Evolutionary conservation across 1,139 yeast genomes (phyloP).

Genomic region (Debaryomyces subglobosus): DNA sequence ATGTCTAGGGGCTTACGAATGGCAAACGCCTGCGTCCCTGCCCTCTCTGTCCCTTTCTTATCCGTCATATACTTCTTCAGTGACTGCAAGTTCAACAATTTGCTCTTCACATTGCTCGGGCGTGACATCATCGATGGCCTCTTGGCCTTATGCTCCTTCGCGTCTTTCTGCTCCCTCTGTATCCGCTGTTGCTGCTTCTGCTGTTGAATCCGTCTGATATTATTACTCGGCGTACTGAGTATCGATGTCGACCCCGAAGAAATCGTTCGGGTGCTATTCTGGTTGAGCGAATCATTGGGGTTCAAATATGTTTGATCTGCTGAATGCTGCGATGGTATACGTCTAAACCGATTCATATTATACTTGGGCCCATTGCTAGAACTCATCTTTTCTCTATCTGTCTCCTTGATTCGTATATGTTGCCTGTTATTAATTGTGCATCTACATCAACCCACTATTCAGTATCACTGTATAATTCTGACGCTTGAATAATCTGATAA

Average conservation of each 20-base stretch:
- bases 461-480: background rate
- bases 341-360: conserved; percentile 12
- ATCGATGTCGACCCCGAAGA: conserved; percentile 37
- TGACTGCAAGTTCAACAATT: conserved; percentile 35
- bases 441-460: background rate
- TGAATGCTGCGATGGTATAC: conserved; percentile 23
- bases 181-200: conserved; percentile 16
- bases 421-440: background rate
- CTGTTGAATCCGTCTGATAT: conserved; percentile 24
- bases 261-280: conserved; percentile 28
- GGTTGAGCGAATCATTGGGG: conserved; percentile 23
- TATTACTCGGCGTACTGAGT: conserved; percentile 38
- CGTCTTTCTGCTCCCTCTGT: conserved; percentile 10
- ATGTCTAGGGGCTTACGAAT: conserved; percentile 21
- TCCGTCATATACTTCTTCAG: conserved; percentile 15
- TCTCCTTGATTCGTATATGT: background rate
- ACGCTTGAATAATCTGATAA: background rate
- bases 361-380: conserved; percentile 12
- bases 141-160: conserved; percentile 11
- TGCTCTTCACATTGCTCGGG: conserved; percentile 30
- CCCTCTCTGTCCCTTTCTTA: background rate
- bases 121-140: conserved; percentile 13
- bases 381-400: conserved; percentile 12
- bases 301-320: conserved; percentile 22
- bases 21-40: conserved; percentile 2